Conservation (phyloP, 139 green algal genomes). For the Micractinium conductrix region DNA sequence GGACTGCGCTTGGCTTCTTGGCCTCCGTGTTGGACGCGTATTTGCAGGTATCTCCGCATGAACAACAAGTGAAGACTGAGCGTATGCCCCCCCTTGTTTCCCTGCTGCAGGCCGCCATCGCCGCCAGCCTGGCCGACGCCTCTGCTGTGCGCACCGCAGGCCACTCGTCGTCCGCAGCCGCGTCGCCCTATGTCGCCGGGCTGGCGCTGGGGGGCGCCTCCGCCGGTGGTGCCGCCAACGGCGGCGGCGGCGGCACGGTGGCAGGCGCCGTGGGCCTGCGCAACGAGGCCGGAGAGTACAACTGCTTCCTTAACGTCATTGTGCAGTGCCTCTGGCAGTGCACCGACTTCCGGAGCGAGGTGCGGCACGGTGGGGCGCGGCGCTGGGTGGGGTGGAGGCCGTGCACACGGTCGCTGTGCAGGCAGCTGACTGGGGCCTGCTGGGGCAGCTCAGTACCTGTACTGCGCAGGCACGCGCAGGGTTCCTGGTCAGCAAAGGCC, state of each 20-base stretch:
- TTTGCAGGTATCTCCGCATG: no score
- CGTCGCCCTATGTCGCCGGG: neutral
- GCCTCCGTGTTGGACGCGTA: no score
- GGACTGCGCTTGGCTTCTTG: no score
- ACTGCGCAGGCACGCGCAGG: no score
- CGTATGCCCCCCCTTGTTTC: no score
- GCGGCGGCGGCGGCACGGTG: neutral
- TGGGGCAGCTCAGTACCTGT: no score
- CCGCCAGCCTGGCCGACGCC: slow-evolving; percentile 6
- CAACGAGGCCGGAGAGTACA: slow-evolving; percentile 68
- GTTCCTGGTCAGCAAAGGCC: no score
- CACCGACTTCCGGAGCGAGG: slow-evolving; percentile 1
- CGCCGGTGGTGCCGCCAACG: neutral
- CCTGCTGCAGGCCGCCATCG: neutral
- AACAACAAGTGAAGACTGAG: no score
- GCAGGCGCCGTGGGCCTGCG: slow-evolving; percentile 1
- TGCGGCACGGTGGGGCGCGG: no score
- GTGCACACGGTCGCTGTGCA: no score
- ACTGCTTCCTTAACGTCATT: slow-evolving; percentile 94
- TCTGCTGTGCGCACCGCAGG: neutral
- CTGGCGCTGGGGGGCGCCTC: neutral
- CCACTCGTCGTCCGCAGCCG: neutral
- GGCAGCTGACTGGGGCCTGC: no score
- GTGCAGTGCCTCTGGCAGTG: slow-evolving; percentile 64
- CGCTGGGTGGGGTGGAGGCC: no score